Base-by-base conservation (phyloP, 2,329 filamentous ascomycete species). In the Tolypocladium endophyticum region DNA sequence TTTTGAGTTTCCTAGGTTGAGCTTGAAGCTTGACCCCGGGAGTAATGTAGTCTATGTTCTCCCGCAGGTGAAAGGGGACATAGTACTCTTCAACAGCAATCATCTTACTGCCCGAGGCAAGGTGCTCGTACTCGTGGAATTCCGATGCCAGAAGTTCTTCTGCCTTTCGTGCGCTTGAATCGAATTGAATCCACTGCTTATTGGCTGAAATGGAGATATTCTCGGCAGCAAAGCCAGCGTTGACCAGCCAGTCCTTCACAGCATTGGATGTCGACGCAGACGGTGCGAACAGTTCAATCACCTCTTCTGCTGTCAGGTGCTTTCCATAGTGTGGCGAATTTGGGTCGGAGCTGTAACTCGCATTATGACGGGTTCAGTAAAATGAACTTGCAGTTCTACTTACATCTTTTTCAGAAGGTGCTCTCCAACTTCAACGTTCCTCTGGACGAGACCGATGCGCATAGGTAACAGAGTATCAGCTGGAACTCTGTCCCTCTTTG, bases 121-220 rank as follows among this genome's bases (percentile, higher is more conserved):
- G 64, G 63, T 82, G 77, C 62, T 75, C 71, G 65, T 79, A 82
- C 52, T 78, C 67, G 61, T 82, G 76, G 65, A 82, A 83, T 61
- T 80, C 72, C 3, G 82, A 77, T 61, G 76, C 73, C 45, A 85
- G 74, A n/a, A 85, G 72, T 20, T 69, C 66, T 65, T 85, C 81
- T 8, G 78, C 75, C 38, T 61, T 41, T 28, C 56, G 53, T n/a
- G 60, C 56, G 14, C 60, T 61, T 11, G 61, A 52, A 12, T 62
- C 55, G 38, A 64, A 64, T 11, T 61, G 47, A 7, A 64, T 43
- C 56, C 81, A 84, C 58, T 77, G 77, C 53, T 77, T 74, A n/a
- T 77, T 77, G 38, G 73, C 72, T 0, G 81, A 81, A 53, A 81
- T 76, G 45, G 71, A 71, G 55, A 85, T 72, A 5, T 80, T 75